Evolutionary conservation across 495 filamentous ascomycete genomes (phyloP).

Genomic region (Massariosphaeria phaeospora): DNA sequence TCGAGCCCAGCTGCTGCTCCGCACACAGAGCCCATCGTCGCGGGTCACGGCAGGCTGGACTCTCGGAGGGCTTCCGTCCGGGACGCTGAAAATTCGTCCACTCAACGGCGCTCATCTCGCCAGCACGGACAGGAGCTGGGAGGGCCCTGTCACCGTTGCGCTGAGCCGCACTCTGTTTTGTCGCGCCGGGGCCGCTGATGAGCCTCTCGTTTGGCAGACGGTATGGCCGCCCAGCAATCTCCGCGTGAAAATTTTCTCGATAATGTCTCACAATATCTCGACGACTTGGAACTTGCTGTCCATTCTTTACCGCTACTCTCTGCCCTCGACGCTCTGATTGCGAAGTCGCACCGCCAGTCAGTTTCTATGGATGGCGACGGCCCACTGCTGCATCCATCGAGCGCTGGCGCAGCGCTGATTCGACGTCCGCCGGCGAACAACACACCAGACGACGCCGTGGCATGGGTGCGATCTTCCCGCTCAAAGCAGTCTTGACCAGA

Average conservation of each 20-base stretch:
- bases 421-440: slow-evolving; percentile 25
- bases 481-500: slow-evolving; percentile 9
- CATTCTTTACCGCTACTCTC: slow-evolving; percentile 32
- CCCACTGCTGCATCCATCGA: slow-evolving; percentile 19
- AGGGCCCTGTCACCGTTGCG: slow-evolving; percentile 20
- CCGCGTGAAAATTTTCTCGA: slow-evolving; percentile 34
- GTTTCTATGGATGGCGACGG: slow-evolving; percentile 13
- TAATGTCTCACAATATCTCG: slow-evolving; percentile 30
- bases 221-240: slow-evolving; percentile 24
- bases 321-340: slow-evolving; percentile 11
- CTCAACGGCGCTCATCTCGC: slow-evolving; percentile 14
- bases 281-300: slow-evolving; percentile 25
- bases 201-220: slow-evolving; percentile 19
- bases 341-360: neutral
- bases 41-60: slow-evolving; percentile 15
- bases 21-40: slow-evolving; percentile 15
- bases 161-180: slow-evolving; percentile 33
- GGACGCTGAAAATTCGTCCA: slow-evolving; percentile 21
- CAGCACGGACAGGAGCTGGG: slow-evolving; percentile 12
- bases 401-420: slow-evolving; percentile 23
- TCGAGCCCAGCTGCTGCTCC: too few relatives aligned
- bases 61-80: slow-evolving; percentile 7
- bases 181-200: slow-evolving; percentile 18
- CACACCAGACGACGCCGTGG: slow-evolving; percentile 17
- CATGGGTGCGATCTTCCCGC: slow-evolving; percentile 23